phyloP scores from a whole-genome alignment of 441 rosid genomes.

The Viola pubescens region DNA sequence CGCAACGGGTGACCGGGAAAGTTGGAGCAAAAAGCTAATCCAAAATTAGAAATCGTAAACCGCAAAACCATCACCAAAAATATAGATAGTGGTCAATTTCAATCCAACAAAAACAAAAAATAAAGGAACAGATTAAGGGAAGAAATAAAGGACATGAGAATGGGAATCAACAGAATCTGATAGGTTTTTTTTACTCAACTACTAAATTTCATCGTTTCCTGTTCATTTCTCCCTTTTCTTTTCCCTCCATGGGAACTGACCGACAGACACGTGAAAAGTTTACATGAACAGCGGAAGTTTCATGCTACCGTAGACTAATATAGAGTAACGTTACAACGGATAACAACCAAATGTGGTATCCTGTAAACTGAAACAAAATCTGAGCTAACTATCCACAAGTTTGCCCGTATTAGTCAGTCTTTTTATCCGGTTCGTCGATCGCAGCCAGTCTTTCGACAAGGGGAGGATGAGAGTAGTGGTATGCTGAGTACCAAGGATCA shows the following conservation, averaged over 20 bases:
- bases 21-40: too few relatives aligned
- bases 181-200: background rate
- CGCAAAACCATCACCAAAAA: too few relatives aligned
- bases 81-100: too few relatives aligned
- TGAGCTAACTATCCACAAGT: slow-evolving; percentile 2
- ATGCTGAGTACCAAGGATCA: slow-evolving; percentile 94
- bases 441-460: slow-evolving; percentile 88
- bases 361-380: slow-evolving; percentile 11
- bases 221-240: background rate
- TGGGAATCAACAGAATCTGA: background rate
- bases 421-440: slow-evolving; percentile 59
- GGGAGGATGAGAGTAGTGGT: slow-evolving; percentile 96
- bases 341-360: background rate
- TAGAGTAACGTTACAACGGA: slow-evolving; percentile 11
- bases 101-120: too few relatives aligned
- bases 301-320: slow-evolving; percentile 4
- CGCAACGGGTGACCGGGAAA: too few relatives aligned
- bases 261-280: slow-evolving; percentile 1
- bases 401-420: slow-evolving; percentile 41
- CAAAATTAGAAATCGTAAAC: too few relatives aligned
- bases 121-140: too few relatives aligned
- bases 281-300: slow-evolving; percentile 1
- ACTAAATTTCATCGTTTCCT: background rate
- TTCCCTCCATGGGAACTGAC: slow-evolving; percentile 1
- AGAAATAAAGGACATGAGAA: too few relatives aligned